Evolutionary conservation across 208 protist genomes (phyloP), one percentile per base, ranked within the genome.

Genomic region (Acanthamoeba castellanii): DNA sequence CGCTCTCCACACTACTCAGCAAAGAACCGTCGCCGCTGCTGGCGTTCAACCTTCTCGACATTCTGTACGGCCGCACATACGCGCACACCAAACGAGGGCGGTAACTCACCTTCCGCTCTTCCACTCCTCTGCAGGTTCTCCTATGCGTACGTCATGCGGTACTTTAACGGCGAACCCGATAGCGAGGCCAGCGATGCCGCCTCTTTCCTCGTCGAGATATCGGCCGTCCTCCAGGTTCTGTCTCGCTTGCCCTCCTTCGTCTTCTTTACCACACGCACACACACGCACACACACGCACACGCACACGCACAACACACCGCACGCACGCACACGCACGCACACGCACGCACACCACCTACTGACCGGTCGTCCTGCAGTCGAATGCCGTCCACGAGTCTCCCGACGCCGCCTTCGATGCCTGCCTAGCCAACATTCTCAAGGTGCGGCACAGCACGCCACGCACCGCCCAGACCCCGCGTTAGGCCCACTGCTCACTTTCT

Each of bases 111-210:
- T 5, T 13, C 55, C 55, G 3, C 55, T 1, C 11, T 13, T 61
- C 1, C 20, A 9, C 11, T 25, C 55, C 20, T 13, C 5, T 25
- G 1, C 7, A 85, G 76, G 7, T 85, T 59, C n/a, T 18, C 76
- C 8, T 85, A 85, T 59, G 76, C 76, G 0, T 85, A 57, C 76
- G 76, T 85, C 45, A 85, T 85, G 76, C 76, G 76, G 5, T 85
- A 59, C 76, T 85, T 85, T 11, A 85, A 85, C 47, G 76, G 76
- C 34, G 76, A 85, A 22, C 76, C 76, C 42, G 42, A 85, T 7
- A 85, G 76, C 47, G 76, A 85, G 22, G 42, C 76, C 76, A 59
- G 42, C 42, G 76, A 85, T 50, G 76, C 76, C 5, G 76, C 47
- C 16, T 85, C 76, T 22, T 85, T 59, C 25, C 76, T 85, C 45